Evolutionary conservation across 2,329 filamentous ascomycete species (phyloP).

Genomic region (Dactylellina haptotyla): DNA sequence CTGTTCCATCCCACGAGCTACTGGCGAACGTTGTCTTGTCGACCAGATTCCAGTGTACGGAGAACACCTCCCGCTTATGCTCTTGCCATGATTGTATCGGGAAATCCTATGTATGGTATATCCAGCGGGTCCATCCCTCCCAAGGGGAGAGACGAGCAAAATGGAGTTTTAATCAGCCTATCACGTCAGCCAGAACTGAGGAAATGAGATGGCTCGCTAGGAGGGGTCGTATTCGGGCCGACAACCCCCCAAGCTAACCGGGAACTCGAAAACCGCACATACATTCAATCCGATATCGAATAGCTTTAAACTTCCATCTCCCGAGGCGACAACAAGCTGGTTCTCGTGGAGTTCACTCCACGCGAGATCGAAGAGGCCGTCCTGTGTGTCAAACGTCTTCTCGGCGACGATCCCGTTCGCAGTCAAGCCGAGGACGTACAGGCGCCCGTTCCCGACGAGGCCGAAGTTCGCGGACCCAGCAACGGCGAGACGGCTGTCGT

Average conservation of each 20-base stretch:
- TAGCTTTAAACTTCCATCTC: slow-evolving; percentile 93
- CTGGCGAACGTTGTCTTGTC: slow-evolving; percentile 91
- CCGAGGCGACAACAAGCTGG: slow-evolving; percentile 86
- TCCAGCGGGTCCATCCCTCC: not conserved
- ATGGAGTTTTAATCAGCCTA: slow-evolving; percentile 45
- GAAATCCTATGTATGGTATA: slow-evolving; percentile 68
- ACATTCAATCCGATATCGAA: slow-evolving; percentile 81
- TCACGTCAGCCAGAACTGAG: slow-evolving; percentile 46
- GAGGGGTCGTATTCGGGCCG: no score
- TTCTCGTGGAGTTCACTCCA: slow-evolving; percentile 98
- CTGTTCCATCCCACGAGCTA: slow-evolving; percentile 93
- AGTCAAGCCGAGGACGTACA: slow-evolving; percentile 85
- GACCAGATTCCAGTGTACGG: slow-evolving; percentile 90
- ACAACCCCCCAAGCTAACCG: no score
- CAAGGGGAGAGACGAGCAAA: not conserved
- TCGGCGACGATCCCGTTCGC: slow-evolving; percentile 83
- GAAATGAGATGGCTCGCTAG: not conserved
- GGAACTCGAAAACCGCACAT: not conserved
- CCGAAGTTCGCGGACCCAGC: slow-evolving; percentile 94
- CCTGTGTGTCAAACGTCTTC: slow-evolving; percentile 96
- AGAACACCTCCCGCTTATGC: slow-evolving; percentile 91
- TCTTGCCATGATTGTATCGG: slow-evolving; percentile 93
- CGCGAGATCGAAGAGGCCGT: slow-evolving; percentile 91
- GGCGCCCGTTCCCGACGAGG: slow-evolving; percentile 91
- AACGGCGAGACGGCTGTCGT: slow-evolving; percentile 92